Percentiles rank a stretch among this genome's conserved stretches.
These are phyloP conservation scores for Dillenia suffruticosa DNA, from an alignment of 164 flowering plant species.

Conservation along the genomic window DNA sequence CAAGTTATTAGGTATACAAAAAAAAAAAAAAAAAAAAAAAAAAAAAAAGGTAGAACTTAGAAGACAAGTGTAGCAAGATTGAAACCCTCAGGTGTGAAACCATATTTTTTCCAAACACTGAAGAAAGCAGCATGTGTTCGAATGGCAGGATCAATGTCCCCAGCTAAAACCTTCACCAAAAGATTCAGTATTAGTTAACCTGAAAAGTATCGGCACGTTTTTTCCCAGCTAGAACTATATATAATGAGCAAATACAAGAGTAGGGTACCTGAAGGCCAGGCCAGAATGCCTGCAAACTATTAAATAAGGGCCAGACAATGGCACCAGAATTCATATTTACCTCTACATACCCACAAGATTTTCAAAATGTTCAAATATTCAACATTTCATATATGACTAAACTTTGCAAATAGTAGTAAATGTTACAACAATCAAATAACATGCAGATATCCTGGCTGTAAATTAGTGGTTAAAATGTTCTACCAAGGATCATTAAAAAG, in stretches of 20 bases:
- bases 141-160: conserved; percentile 92
- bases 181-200: conserved; percentile 7
- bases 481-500: conserved; percentile 95
- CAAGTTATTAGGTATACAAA: background rate
- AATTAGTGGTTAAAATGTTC: conserved; percentile 8
- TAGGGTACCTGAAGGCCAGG: conserved; percentile 90
- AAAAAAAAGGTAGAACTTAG: background rate
- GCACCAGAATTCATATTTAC: conserved; percentile 98
- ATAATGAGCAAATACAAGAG: background rate
- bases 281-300: conserved; percentile 99
- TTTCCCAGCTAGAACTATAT: no score
- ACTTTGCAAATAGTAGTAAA: background rate
- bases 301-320: conserved; percentile 95
- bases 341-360: conserved; percentile 81
- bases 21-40: background rate
- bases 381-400: no score
- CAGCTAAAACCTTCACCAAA: conserved; percentile 81
- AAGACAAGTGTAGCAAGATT: conserved; percentile 73
- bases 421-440: background rate
- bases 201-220: no score
- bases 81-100: conserved; percentile 98
- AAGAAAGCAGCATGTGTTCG: conserved; percentile 93
- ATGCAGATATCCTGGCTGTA: background rate
- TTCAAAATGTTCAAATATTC: background rate
- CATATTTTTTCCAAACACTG: conserved; percentile 95